Percentiles rank a stretch among this genome's conserved stretches.
These are phyloP conservation scores for Penicillium arizonense DNA, from an alignment of 495 filamentous ascomycete genomes.

Conservation along the genomic window DNA sequence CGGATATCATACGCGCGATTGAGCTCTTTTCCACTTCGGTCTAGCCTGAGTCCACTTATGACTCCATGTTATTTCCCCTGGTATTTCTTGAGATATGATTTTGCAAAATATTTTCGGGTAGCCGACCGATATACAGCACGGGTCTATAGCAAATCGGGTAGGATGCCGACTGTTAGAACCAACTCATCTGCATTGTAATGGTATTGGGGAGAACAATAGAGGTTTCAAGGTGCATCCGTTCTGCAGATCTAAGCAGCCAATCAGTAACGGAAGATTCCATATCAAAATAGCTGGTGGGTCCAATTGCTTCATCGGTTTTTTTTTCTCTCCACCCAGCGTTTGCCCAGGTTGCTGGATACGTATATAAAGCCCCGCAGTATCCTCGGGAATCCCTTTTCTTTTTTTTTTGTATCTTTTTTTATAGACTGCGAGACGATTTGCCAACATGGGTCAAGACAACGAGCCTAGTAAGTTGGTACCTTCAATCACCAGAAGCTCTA, in stretches of 20 bases:
- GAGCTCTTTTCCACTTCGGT: too few species aligned
- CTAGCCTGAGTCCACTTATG: too few species aligned
- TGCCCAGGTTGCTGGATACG: not conserved
- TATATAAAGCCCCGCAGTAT: not conserved
- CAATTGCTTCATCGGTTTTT: not conserved
- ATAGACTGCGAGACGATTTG: not conserved
- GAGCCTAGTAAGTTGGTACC: constrained; percentile 8
- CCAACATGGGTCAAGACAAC: constrained; percentile 19
- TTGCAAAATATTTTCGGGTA: too few species aligned
- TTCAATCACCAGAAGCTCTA: not conserved
- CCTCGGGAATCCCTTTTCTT: not conserved
- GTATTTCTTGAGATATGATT: too few species aligned
- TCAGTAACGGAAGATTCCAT: not conserved
- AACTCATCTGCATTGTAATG: too few species aligned
- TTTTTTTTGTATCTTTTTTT: not conserved
- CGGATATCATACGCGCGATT: too few species aligned
- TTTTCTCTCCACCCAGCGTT: not conserved
- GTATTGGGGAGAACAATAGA: too few species aligned
- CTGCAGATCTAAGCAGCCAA: not conserved
- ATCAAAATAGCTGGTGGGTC: not conserved
- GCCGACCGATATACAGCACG: too few species aligned
- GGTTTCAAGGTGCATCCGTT: too few species aligned
- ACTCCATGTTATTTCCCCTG: too few species aligned
- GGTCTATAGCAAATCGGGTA: too few species aligned
- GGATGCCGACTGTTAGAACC: too few species aligned